Conservation (phyloP, 1,284 basidiomycete genomes). For the Exobasidium cylindrosporum region DNA sequence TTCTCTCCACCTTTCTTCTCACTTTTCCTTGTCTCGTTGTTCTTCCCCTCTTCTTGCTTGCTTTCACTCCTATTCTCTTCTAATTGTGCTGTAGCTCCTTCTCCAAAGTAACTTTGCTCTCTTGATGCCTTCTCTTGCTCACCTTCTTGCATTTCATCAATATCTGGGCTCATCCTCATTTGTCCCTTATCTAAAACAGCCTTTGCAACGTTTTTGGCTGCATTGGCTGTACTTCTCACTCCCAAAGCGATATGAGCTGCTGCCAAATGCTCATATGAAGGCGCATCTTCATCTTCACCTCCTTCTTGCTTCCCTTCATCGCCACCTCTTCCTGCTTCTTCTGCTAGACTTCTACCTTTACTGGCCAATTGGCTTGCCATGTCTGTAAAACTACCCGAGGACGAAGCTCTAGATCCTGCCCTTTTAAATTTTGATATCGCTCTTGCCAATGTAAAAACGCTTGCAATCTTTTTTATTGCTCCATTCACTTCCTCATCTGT, state of each 20-base stretch:
- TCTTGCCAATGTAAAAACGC: conserved; percentile 51
- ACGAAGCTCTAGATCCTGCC: conserved; percentile 8
- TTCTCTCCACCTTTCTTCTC: background rate
- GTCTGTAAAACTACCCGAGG: conserved; percentile 9
- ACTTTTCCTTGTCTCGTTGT: background rate
- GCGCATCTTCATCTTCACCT: conserved; percentile 1
- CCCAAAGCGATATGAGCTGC: conserved; percentile 7
- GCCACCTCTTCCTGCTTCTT: background rate
- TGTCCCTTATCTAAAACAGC: background rate
- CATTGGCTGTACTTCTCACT: background rate
- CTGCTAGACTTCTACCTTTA: background rate
- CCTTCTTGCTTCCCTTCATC: background rate
- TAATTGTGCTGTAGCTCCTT: background rate
- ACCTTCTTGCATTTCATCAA: background rate
- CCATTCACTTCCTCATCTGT: conserved; percentile 52
- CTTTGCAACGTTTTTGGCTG: background rate
- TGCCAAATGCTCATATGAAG: conserved; percentile 5
- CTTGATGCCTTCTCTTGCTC: background rate
- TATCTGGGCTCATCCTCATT: background rate
- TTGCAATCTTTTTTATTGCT: conserved; percentile 49
- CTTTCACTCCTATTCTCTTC: background rate
- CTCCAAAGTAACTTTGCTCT: background rate
- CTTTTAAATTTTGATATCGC: conserved; percentile 52
- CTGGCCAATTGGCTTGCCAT: background rate
- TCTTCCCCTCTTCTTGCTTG: no score